phyloP scores from a whole-genome alignment of 768 basidiomycete species.

The Lyophyllum semitale region DNA sequence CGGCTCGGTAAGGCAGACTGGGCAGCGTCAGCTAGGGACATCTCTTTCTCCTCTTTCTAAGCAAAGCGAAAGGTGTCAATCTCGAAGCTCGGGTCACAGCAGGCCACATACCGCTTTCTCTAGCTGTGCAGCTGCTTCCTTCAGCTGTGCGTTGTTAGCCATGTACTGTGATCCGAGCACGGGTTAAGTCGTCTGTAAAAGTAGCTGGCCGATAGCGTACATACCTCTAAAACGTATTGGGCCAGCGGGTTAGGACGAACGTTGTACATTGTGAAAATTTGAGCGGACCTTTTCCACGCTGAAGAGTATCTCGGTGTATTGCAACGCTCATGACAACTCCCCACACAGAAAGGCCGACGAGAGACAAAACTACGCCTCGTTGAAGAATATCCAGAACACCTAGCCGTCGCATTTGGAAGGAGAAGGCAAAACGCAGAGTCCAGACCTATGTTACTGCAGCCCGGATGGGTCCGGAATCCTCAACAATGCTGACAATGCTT shows the following conservation, averaged over 20 bases:
- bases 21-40: slow-evolving; percentile 42
- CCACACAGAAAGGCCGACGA: slow-evolving; percentile 53
- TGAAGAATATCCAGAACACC: slow-evolving; percentile 51
- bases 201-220: neutral
- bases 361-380: slow-evolving; percentile 53
- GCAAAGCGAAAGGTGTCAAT: neutral
- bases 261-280: neutral
- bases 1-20: slow-evolving; percentile 28
- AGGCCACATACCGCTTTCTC: slow-evolving; percentile 31
- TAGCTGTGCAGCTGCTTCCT: slow-evolving; percentile 25
- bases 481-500: neutral
- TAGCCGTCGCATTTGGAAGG: slow-evolving; percentile 23
- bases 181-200: neutral
- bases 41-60: slow-evolving; percentile 41
- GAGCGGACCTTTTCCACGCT: slow-evolving; percentile 54
- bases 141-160: no score
- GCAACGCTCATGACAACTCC: slow-evolving; percentile 53
- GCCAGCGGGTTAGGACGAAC: slow-evolving; percentile 3
- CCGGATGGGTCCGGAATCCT: neutral
- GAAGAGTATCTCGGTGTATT: slow-evolving; percentile 56
- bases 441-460: no score
- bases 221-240: slow-evolving; percentile 30
- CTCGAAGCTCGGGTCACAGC: neutral
- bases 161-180: slow-evolving; percentile 26
- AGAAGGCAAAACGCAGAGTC: no score